Conservation (phyloP, 768 basidiomycete genomes). For the Mycena belliarum region DNA sequence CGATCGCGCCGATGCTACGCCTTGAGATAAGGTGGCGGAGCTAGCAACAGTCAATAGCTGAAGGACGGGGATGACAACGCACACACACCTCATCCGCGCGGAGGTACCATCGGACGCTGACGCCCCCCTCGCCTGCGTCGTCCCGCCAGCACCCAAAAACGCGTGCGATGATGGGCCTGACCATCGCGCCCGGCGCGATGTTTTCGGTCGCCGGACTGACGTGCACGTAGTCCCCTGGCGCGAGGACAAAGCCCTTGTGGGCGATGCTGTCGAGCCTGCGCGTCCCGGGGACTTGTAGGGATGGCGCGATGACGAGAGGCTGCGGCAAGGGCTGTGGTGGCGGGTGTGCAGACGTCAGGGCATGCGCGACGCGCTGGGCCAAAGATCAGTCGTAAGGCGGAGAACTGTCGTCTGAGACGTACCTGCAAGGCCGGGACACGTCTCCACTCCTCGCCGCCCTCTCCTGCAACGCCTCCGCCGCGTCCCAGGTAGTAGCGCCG, state of each 20-base stretch:
- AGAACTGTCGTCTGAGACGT: neutral
- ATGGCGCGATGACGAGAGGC: conserved; percentile 6
- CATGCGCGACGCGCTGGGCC: conserved; percentile 12
- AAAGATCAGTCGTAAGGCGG: neutral
- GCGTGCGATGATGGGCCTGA: conserved; percentile 11
- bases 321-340: conserved; percentile 1
- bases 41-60: neutral
- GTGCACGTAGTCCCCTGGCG: conserved; percentile 12
- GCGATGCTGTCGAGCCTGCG: conserved; percentile 3
- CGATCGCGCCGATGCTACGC: conserved; percentile 3
- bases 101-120: conserved; percentile 19
- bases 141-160: conserved; percentile 16
- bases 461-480: conserved; percentile 31
- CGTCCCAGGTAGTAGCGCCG: conserved; percentile 60
- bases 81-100: conserved; percentile 13
- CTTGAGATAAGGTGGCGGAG: conserved; percentile 16
- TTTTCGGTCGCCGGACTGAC: conserved; percentile 1
- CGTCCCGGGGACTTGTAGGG: conserved; percentile 7
- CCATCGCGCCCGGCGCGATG: neutral
- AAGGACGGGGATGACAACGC: neutral
- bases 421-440: conserved; percentile 81
- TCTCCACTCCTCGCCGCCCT: conserved; percentile 69
- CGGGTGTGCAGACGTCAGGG: neutral
- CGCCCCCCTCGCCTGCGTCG: conserved; percentile 8
- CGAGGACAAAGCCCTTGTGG: conserved; percentile 16